Base-by-base conservation (phyloP, 768 basidiomycete genomes). In the Clavaria fumosa region DNA sequence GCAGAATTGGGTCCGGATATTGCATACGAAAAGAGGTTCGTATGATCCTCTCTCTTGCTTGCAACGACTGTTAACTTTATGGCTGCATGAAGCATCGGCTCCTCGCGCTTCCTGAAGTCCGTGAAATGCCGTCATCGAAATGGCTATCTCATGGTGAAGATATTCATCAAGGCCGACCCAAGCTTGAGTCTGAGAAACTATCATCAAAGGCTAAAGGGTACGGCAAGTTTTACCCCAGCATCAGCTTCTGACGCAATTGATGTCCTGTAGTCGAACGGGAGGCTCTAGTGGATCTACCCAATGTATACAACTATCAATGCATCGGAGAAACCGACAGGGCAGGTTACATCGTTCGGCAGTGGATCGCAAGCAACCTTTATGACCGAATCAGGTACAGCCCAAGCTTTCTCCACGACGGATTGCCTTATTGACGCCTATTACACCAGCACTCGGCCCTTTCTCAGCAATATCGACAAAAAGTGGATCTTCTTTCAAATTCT, bases 401-500 rank as follows among this genome's bases (percentile, higher is more conserved):
- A 28, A n/a, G 3, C 31, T 18, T 37, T 14, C 10, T 5, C 35
- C n/a, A 34, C 33, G 14, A 31, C 4, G 5, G 32, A 26, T 12
- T 38, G 4, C 34, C 21, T 10, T 14, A 3, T 28, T 9, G 11
- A 24, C 26, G 14, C 34, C 23, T 36, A 38, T 35, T 39, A 6
- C 31, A 31, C 1, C 48, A 99, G 95, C 52, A 97, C 91, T 2
- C 84, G 93, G 23, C 95, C 95, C 3, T 99, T 97, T 60, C 65
- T 99, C 27, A 80, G 75, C 43, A 55, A 66, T 43, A 69, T 97
- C 17, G 95, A 99, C 64, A 97, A 97, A 70, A 88, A 86, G 53
- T 99, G 93, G 95, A 88, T 97, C 41, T 78, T 82, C 0, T 99
- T 89, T 51, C 95, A 97, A 55, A 64, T 97, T 1, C 64, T 97